Percentiles rank a stretch among this genome's conserved stretches.
These are phyloP conservation scores for Chytridium lagenaria DNA, from an alignment of 371 early-diverging fungal genomes.

Conservation along the genomic window DNA sequence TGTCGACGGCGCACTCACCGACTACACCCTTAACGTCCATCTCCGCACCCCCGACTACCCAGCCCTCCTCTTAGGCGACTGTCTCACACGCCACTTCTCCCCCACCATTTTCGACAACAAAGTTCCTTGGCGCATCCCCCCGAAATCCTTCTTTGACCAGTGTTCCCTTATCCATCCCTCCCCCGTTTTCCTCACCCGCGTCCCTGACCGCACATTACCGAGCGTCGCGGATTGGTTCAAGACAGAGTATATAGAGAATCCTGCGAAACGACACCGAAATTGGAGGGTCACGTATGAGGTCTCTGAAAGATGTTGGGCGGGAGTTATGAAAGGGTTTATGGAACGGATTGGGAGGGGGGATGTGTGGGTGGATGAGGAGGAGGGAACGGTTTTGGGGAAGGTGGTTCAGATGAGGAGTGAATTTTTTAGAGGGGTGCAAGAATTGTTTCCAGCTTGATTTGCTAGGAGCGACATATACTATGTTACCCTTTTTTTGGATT, in stretches of 20 bases:
- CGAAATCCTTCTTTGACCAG: conserved; percentile 29
- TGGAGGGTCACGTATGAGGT: conserved; percentile 25
- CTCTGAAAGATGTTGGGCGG: not conserved
- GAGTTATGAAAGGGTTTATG: not conserved
- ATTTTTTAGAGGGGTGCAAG: not conserved
- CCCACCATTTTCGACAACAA: conserved; percentile 39
- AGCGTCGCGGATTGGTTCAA: conserved; percentile 44
- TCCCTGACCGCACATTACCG: conserved; percentile 39
- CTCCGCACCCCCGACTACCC: conserved; percentile 19
- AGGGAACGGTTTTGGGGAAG: not conserved
- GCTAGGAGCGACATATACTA: no score
- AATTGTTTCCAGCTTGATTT: conserved; percentile 14
- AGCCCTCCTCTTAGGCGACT: conserved; percentile 35
- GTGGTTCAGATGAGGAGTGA: conserved; percentile 3
- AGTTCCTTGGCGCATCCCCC: conserved; percentile 39
- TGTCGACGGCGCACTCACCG: conserved; percentile 43
- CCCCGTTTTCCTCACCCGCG: conserved; percentile 12
- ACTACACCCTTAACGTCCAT: conserved; percentile 40
- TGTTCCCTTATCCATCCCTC: conserved; percentile 29
- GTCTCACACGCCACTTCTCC: conserved; percentile 16
- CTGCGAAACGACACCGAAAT: conserved; percentile 27
- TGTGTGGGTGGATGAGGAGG: not conserved
- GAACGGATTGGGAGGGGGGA: not conserved
- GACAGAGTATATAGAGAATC: conserved; percentile 33
- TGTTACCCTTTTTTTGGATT: no score